Evolutionary conservation across 2,329 filamentous ascomycete species (phyloP).

Genomic region (Microthyrium microscopicum): DNA sequence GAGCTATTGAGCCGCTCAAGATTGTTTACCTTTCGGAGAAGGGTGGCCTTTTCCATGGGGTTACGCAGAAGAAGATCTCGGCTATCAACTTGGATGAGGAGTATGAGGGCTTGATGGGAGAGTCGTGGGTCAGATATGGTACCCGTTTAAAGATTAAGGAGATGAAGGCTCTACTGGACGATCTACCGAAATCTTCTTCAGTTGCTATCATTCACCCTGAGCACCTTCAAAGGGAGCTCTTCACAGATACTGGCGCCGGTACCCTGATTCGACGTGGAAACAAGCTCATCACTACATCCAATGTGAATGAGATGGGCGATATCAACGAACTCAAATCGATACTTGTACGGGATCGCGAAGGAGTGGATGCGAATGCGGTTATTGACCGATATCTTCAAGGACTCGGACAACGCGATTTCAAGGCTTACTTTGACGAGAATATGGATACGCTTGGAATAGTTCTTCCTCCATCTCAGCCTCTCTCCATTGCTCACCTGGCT

Average conservation of each 20-base stretch:
- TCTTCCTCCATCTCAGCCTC: slow-evolving; percentile 50
- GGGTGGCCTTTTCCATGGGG: slow-evolving; percentile 85
- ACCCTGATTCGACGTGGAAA: slow-evolving; percentile 85
- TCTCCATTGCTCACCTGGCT: slow-evolving; percentile 63
- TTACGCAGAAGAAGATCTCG: slow-evolving; percentile 88
- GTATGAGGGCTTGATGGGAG: slow-evolving; percentile 79
- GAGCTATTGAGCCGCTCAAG: slow-evolving; percentile 81
- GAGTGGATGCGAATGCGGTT: slow-evolving; percentile 63
- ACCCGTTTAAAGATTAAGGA: slow-evolving; percentile 95
- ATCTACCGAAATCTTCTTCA: slow-evolving; percentile 77
- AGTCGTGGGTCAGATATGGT: slow-evolving; percentile 89
- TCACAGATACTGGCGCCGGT: slow-evolving; percentile 88
- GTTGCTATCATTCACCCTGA: slow-evolving; percentile 96
- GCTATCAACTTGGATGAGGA: slow-evolving; percentile 96
- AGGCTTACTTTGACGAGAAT: slow-evolving; percentile 83
- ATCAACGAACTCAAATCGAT: slow-evolving; percentile 63
- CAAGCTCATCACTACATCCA: slow-evolving; percentile 62
- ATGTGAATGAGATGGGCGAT: slow-evolving; percentile 59
- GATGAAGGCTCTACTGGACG: slow-evolving; percentile 82
- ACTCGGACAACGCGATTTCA: slow-evolving; percentile 63
- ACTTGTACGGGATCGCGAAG: slow-evolving; percentile 64
- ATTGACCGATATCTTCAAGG: slow-evolving; percentile 77
- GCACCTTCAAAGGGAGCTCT: slow-evolving; percentile 89
- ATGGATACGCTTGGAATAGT: slow-evolving; percentile 90
- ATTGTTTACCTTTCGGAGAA: slow-evolving; percentile 98